These are phyloP conservation scores for Ustilago trichophora DNA, from an alignment of 1,284 basidiomycete species.

Conservation along the genomic window DNA sequence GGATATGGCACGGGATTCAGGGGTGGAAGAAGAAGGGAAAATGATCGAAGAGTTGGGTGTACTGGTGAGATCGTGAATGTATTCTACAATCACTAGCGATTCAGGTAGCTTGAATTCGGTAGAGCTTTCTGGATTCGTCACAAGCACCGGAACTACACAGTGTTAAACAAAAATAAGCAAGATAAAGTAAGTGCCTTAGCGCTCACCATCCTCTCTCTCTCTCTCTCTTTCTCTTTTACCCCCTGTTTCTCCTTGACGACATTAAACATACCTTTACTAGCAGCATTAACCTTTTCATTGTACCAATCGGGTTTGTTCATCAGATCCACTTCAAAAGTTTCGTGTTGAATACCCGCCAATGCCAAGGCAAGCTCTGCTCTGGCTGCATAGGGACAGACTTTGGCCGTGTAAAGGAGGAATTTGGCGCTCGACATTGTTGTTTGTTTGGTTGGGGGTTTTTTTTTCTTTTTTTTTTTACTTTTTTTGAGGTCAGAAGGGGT, in stretches of 20 bases:
- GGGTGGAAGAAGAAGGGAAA: neutral
- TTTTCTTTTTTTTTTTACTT: too few species aligned
- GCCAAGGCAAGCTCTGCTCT: slow-evolving; percentile 21
- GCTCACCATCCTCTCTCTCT: too few species aligned
- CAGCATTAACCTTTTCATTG: slow-evolving; percentile 14
- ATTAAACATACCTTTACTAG: slow-evolving; percentile 31
- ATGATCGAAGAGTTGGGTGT: too few species aligned
- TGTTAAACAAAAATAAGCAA: too few species aligned
- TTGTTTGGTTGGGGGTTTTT: too few species aligned
- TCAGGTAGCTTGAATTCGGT: slow-evolving; percentile 19
- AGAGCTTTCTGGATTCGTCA: neutral
- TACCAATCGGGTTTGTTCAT: slow-evolving; percentile 32
- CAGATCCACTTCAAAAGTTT: slow-evolving; percentile 24
- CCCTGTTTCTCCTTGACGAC: too few species aligned
- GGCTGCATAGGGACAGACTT: slow-evolving; percentile 32
- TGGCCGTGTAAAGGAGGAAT: slow-evolving; percentile 30
- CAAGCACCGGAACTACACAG: slow-evolving; percentile 27
- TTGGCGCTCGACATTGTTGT: slow-evolving; percentile 3
- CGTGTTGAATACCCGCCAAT: slow-evolving; percentile 7
- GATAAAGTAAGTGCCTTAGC: too few species aligned
- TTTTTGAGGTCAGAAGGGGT: too few species aligned
- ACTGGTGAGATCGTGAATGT: slow-evolving; percentile 13
- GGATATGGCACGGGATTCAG: slow-evolving; percentile 1
- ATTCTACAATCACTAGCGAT: slow-evolving; percentile 33
- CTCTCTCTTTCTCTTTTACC: too few species aligned